Percentiles rank a stretch among this genome's conserved stretches.
phyloP scores from a whole-genome alignment of 176 grass and related monocot species.

The Poa annua region DNA sequence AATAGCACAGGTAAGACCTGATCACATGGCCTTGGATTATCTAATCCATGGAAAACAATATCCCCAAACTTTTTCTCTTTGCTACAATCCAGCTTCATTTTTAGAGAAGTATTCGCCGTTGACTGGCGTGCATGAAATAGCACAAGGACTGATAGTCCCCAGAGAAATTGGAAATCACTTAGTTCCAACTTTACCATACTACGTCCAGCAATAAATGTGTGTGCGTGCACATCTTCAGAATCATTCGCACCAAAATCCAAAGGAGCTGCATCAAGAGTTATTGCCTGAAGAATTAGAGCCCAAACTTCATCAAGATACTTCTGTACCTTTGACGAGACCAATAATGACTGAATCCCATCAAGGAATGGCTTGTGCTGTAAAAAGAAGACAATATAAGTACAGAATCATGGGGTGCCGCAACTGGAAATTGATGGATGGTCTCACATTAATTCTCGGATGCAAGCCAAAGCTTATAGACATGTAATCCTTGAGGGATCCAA shows the following conservation, averaged over 20 bases:
- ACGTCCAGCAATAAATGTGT: slow-evolving; percentile 72
- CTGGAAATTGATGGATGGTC: slow-evolving; percentile 36
- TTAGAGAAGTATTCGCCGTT: slow-evolving; percentile 42
- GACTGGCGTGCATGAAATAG: slow-evolving; percentile 61
- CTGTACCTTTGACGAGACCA: slow-evolving; percentile 86
- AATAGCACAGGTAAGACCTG: slow-evolving; percentile 58
- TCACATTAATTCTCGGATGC: slow-evolving; percentile 81
- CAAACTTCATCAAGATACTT: slow-evolving; percentile 85
- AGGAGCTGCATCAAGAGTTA: slow-evolving; percentile 72
- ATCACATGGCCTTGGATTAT: slow-evolving; percentile 63
- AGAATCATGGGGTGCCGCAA: slow-evolving; percentile 18
- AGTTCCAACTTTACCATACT: slow-evolving; percentile 78
- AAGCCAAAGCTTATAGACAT: slow-evolving; percentile 74
- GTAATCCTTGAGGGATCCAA: slow-evolving; percentile 87
- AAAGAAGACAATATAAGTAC: slow-evolving; percentile 33
- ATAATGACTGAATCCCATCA: slow-evolving; percentile 88
- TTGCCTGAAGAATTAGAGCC: slow-evolving; percentile 86
- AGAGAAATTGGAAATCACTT: slow-evolving; percentile 82
- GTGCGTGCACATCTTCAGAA: slow-evolving; percentile 45
- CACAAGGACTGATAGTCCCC: slow-evolving; percentile 75
- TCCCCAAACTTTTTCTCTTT: slow-evolving; percentile 45
- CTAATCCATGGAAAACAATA: slow-evolving; percentile 49
- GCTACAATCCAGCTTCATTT: slow-evolving; percentile 43
- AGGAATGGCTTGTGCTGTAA: slow-evolving; percentile 92
- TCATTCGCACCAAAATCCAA: slow-evolving; percentile 54